A percentile compares a stretch with the other conserved stretches of the same genome.
Evolutionary conservation across 2,329 filamentous ascomycete species (phyloP).

Genomic region (Alternaria alternata): DNA sequence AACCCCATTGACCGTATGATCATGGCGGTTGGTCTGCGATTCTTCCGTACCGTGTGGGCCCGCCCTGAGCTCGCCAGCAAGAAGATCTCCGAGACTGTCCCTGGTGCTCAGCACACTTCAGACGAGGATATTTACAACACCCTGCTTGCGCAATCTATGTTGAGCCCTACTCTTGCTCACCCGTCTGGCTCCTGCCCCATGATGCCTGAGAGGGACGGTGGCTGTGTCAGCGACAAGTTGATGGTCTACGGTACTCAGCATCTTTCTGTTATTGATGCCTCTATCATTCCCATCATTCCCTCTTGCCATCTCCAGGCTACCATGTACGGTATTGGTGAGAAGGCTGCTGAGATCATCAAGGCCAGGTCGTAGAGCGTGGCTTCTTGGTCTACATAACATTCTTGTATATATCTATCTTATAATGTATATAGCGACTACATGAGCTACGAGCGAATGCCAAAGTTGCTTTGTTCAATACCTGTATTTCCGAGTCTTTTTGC

Average conservation of each 20-base stretch:
- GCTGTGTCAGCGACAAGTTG: conserved; percentile 40
- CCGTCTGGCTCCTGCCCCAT: conserved; percentile 42
- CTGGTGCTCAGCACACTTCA: conserved; percentile 32
- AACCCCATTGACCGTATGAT: conserved; percentile 38
- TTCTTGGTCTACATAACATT: background rate
- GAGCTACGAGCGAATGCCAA: background rate
- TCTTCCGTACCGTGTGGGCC: conserved; percentile 45
- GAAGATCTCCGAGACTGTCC: conserved; percentile 32
- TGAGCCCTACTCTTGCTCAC: conserved; percentile 43
- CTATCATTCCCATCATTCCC: conserved; percentile 43
- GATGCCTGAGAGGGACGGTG: conserved; percentile 33
- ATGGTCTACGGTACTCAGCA: conserved; percentile 41
- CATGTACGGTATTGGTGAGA: conserved; percentile 46
- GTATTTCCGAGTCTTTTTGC: background rate
- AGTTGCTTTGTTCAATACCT: background rate
- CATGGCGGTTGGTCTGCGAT: conserved; percentile 44
- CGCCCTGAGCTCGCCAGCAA: conserved; percentile 35
- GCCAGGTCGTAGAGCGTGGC: conserved; percentile 15
- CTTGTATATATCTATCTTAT: conserved; percentile 12
- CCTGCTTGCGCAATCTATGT: conserved; percentile 25
- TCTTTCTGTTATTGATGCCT: conserved; percentile 43
- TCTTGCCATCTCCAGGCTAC: conserved; percentile 42
- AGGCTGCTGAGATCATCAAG: conserved; percentile 47
- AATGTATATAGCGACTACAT: background rate
- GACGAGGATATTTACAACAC: conserved; percentile 34